Percentiles rank a stretch among this genome's conserved stretches.
Conservation (phyloP, 2,329 filamentous ascomycete species). For the Nothophoma quercina region DNA sequence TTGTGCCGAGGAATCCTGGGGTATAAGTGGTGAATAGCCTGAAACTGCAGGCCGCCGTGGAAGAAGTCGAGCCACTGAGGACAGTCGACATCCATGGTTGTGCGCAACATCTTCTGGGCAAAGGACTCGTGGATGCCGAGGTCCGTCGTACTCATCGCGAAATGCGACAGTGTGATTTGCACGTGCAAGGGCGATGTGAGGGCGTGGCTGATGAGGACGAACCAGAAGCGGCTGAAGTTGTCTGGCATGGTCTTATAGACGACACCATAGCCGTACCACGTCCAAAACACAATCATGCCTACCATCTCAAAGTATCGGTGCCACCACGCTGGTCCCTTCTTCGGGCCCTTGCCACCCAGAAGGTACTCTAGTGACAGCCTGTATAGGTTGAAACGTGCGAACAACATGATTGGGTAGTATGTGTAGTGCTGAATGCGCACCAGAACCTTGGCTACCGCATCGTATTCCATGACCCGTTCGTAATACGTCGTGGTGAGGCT, state of each 20-base stretch:
- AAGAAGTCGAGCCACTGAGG: conserved; percentile 75
- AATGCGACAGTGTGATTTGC: conserved; percentile 76
- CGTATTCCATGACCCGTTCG: conserved; percentile 69
- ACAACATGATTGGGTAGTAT: conserved; percentile 72
- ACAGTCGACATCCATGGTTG: conserved; percentile 78
- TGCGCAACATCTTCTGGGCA: conserved; percentile 72
- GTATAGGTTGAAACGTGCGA: conserved; percentile 78
- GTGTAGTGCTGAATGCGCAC: conserved; percentile 70
- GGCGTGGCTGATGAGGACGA: conserved; percentile 70
- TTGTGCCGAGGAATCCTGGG: conserved; percentile 74
- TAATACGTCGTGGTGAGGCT: conserved; percentile 72
- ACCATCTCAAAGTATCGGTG: conserved; percentile 70
- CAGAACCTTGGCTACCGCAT: conserved; percentile 65
- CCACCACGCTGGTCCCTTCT: conserved; percentile 71
- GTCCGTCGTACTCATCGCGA: conserved; percentile 73
- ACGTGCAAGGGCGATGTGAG: conserved; percentile 73
- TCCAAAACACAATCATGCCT: conserved; percentile 72
- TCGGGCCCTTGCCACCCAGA: conserved; percentile 61
- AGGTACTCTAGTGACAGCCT: conserved; percentile 72
- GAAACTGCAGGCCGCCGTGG: conserved; percentile 76
- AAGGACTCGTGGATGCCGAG: conserved; percentile 72
- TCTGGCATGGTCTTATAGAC: conserved; percentile 67
- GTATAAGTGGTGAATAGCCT: conserved; percentile 74
- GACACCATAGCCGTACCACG: conserved; percentile 71
- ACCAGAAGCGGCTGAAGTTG: conserved; percentile 65